These are phyloP conservation scores for Onygenales sp. DNA, from an alignment of 2,329 filamentous ascomycete species.

Conservation along the genomic window DNA sequence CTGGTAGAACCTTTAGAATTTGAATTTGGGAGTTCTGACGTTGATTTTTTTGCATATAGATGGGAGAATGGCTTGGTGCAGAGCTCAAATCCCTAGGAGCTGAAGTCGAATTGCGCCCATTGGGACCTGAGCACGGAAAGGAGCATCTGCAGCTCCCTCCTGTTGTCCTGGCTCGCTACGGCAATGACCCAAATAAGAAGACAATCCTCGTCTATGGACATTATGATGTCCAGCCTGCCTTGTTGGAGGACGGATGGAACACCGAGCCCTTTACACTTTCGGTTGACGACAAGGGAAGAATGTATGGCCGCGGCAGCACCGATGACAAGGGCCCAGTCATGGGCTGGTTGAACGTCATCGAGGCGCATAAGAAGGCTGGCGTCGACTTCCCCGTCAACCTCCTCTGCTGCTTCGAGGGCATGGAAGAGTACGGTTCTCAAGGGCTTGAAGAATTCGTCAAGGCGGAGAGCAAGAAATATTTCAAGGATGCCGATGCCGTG, in stretches of 20 bases:
- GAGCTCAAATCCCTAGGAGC: conserved; percentile 81
- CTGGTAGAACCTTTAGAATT: not conserved
- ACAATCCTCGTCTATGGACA: conserved; percentile 96
- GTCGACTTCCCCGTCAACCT: conserved; percentile 95
- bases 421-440: conserved; percentile 98
- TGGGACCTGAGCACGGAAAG: conserved; percentile 87
- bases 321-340: conserved; percentile 97
- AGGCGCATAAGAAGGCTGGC: conserved; percentile 91
- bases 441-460: conserved; percentile 92
- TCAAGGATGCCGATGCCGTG: conserved; percentile 89
- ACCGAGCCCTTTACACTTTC: conserved; percentile 87
- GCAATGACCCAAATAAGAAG: conserved; percentile 82
- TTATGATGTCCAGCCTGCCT: conserved; percentile 95
- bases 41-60: conserved; percentile 35
- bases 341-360: conserved; percentile 95
- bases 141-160: conserved; percentile 87
- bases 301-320: conserved; percentile 92
- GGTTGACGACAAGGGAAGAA: conserved; percentile 81
- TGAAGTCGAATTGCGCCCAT: conserved; percentile 71
- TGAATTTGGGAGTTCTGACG: not conserved
- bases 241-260: conserved; percentile 88
- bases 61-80: conserved; percentile 81
- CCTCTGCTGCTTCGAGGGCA: conserved; percentile 98
- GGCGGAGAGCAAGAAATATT: conserved; percentile 84
- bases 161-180: conserved; percentile 84